These are phyloP conservation scores for Sclerotinia subarctica DNA, from an alignment of 2,329 filamentous ascomycete genomes.

Conservation along the genomic window DNA sequence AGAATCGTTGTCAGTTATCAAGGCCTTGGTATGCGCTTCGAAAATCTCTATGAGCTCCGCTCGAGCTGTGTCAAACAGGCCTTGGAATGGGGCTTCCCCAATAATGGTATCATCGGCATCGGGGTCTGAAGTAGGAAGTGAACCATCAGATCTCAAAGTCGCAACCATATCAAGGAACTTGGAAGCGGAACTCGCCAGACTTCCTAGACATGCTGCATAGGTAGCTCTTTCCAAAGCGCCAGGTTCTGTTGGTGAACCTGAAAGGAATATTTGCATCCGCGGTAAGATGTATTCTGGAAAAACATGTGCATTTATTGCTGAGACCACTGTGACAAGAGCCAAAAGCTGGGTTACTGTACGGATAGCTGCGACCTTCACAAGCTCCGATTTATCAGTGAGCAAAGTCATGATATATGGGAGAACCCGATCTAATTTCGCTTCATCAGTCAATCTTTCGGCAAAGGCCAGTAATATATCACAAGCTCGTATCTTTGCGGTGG, in stretches of 20 bases:
- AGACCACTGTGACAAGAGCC: slow-evolving; percentile 83
- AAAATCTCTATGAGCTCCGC: slow-evolving; percentile 79
- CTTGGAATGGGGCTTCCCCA: slow-evolving; percentile 70
- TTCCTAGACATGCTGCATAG: slow-evolving; percentile 89
- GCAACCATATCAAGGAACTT: slow-evolving; percentile 89
- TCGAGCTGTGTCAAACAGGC: slow-evolving; percentile 83
- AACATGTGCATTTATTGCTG: slow-evolving; percentile 68
- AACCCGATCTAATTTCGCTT: slow-evolving; percentile 91
- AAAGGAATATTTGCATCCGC: slow-evolving; percentile 58
- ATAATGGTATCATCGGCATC: slow-evolving; percentile 71
- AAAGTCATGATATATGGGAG: slow-evolving; percentile 84
- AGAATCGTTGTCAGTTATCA: slow-evolving; percentile 82
- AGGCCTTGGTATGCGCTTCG: slow-evolving; percentile 81
- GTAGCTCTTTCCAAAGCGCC: slow-evolving; percentile 77
- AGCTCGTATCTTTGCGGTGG: slow-evolving; percentile 81
- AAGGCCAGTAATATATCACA: slow-evolving; percentile 92
- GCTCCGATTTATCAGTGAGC: slow-evolving; percentile 75
- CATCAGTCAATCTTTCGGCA: slow-evolving; percentile 85
- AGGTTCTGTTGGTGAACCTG: slow-evolving; percentile 51
- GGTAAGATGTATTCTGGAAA: slow-evolving; percentile 67
- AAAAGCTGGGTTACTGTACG: slow-evolving; percentile 85
- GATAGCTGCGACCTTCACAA: slow-evolving; percentile 81
- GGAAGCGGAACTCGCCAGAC: slow-evolving; percentile 78
- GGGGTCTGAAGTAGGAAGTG: slow-evolving; percentile 72
- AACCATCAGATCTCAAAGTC: slow-evolving; percentile 78